A percentile compares a stretch with the other conserved stretches of the same genome.
Conservation (phyloP, 352 stramenopile genomes). For the Pythium coloratum region DNA sequence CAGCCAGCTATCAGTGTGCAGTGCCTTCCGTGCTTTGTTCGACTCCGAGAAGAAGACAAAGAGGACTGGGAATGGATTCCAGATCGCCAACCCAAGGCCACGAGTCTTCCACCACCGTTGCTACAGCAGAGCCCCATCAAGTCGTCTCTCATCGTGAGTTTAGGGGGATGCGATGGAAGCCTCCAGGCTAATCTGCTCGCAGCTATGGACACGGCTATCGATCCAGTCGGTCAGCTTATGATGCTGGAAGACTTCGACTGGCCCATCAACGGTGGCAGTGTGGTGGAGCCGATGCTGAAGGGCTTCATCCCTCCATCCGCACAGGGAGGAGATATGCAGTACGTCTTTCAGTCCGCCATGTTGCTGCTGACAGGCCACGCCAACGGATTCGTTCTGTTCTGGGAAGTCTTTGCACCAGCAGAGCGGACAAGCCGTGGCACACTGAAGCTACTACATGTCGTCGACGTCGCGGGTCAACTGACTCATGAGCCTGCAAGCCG, state of each 20-base stretch:
- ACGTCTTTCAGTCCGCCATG: conserved; percentile 41
- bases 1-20: conserved; percentile 64
- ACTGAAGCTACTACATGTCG: conserved; percentile 54
- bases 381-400: conserved; percentile 60
- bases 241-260: conserved; percentile 61
- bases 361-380: conserved; percentile 60
- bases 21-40: conserved; percentile 61
- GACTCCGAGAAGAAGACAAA: conserved; percentile 49
- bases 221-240: conserved; percentile 35
- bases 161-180: conserved; percentile 35
- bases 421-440: conserved; percentile 55
- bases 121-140: conserved; percentile 57
- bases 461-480: conserved; percentile 44
- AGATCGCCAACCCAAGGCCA: conserved; percentile 34
- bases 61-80: conserved; percentile 75
- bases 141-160: conserved; percentile 41
- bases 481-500: conserved; percentile 32
- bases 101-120: conserved; percentile 38
- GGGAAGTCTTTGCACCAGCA: conserved; percentile 49
- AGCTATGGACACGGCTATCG: conserved; percentile 33
- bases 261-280: conserved; percentile 65
- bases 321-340: conserved; percentile 19
- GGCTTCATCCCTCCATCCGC: conserved; percentile 40
- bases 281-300: conserved; percentile 56
- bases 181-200: conserved; percentile 54